Base-by-base conservation (phyloP, 495 filamentous ascomycete species). In the Barbatosphaeria neglecta region DNA sequence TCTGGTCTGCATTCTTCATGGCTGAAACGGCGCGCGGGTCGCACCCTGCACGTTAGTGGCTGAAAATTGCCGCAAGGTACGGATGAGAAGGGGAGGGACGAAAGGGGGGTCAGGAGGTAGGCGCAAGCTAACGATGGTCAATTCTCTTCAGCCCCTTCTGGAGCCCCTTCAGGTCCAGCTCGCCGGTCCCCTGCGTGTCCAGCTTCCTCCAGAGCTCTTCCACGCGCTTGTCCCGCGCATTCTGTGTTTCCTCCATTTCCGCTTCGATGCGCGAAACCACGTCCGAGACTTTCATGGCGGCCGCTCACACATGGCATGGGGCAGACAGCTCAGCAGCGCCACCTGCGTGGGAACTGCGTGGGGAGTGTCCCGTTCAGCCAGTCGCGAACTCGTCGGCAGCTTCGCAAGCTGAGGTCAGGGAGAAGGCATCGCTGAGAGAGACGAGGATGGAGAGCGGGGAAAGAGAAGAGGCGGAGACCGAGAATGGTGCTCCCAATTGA, bases 1-100 rank as follows among this genome's bases (percentile, higher is more conserved):
- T 78, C n/a, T 75, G 66, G 62, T 92, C 86, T 55, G 92, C 92
- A 71, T 95, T 87, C 72, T 96, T 93, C 52, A 98, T 72, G 48
- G 92, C 90, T 95, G 60, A 35, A 11, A 35, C 9, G 13, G 9
- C 31, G 20, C 24, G 9, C 15, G n/a, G n/a, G n/a, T n/a, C n/a
- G n/a, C n/a, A n/a, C 20, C 39, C 45, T 45, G 17, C 16, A 41
- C 31, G 55, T 63, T 45, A 64, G 62, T 45, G 27, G n/a, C n/a
- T n/a, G n/a, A 50, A 46, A 39, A 43, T 40, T 28, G 37, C 19
- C 23, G 16, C 48, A 37, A 31, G 15, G 27, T 3, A 19, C 17
- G 38, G 17, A 8, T 23, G 8, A 27, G 33, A 49, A n/a, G n/a
- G n/a, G n/a, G n/a, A n/a, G n/a, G 33, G 27, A 38, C 1, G 19